Evolutionary conservation across 2,329 filamentous ascomycete genomes (phyloP).

Genomic region (Xylaria hypoxylon): DNA sequence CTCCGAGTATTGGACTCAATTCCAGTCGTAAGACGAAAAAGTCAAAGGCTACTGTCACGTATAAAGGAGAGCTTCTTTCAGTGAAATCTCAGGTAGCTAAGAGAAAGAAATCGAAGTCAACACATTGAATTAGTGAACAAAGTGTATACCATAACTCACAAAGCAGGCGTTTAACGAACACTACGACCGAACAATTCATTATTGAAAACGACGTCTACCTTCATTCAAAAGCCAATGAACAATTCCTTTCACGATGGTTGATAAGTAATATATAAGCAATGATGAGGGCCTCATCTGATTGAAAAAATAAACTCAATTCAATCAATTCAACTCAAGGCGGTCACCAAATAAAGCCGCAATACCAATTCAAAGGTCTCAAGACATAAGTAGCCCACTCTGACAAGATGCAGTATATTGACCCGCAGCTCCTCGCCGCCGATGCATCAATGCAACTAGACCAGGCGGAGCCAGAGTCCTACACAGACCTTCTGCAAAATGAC

Average conservation of each 20-base stretch:
- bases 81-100: neutral
- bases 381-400: neutral
- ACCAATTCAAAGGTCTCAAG: neutral
- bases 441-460: neutral
- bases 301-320: neutral
- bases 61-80: neutral
- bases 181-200: neutral
- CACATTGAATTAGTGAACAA: neutral
- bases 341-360: neutral
- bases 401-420: slow-evolving; percentile 25
- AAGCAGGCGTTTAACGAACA: neutral
- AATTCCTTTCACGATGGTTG: neutral
- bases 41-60: neutral
- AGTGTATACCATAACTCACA: neutral
- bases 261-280: neutral
- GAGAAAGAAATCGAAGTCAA: neutral
- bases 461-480: neutral
- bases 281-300: neutral
- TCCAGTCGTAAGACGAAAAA: slow-evolving; percentile 10
- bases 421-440: slow-evolving; percentile 1
- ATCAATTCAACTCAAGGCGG: neutral
- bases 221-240: neutral
- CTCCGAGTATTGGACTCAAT: slow-evolving; percentile 48
- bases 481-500: neutral
- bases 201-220: neutral